Evolutionary conservation across 352 stramenopile species (phyloP).

Genomic region (Pelagophyceae sp.): DNA sequence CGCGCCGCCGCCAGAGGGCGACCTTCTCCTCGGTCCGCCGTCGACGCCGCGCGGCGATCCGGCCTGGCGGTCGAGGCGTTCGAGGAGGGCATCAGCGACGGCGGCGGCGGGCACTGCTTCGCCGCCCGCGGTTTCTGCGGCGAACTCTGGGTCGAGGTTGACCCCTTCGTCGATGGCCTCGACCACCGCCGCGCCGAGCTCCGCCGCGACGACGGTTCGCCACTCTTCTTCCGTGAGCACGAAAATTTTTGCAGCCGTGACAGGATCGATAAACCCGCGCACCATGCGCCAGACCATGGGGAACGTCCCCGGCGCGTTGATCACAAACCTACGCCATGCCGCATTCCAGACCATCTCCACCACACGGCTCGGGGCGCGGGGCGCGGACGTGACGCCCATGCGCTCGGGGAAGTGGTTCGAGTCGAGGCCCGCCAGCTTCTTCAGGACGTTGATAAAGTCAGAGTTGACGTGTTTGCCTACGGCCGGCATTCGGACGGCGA

Average conservation of each 20-base stretch:
- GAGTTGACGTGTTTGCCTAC: constrained; percentile 20
- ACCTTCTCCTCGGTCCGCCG: too few relatives aligned
- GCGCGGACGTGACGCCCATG: constrained; percentile 55
- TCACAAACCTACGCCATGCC: too few relatives aligned
- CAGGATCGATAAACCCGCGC: constrained; percentile 56
- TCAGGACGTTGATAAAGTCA: constrained; percentile 19
- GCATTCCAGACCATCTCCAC: too few relatives aligned
- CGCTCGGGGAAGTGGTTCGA: constrained; percentile 54
- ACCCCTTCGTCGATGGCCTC: too few relatives aligned
- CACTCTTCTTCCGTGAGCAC: constrained; percentile 45
- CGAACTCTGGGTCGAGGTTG: too few relatives aligned
- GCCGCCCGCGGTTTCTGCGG: not conserved
- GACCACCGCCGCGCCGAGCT: not conserved
- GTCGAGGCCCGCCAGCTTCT: constrained; percentile 12
- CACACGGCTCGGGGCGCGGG: too few relatives aligned
- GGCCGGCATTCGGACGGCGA: too few relatives aligned
- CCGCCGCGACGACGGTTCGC: constrained; percentile 9
- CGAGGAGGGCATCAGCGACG: too few relatives aligned
- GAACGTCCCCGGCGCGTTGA: constrained; percentile 62
- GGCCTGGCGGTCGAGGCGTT: too few relatives aligned
- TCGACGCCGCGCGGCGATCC: too few relatives aligned
- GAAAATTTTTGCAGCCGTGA: constrained; percentile 57
- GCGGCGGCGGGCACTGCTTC: not conserved
- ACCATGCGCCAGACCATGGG: constrained; percentile 56
- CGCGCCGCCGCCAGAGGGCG: too few relatives aligned